These are phyloP conservation scores for Leptographium procerum DNA, from an alignment of 2,329 filamentous ascomycete species.

Conservation along the genomic window DNA sequence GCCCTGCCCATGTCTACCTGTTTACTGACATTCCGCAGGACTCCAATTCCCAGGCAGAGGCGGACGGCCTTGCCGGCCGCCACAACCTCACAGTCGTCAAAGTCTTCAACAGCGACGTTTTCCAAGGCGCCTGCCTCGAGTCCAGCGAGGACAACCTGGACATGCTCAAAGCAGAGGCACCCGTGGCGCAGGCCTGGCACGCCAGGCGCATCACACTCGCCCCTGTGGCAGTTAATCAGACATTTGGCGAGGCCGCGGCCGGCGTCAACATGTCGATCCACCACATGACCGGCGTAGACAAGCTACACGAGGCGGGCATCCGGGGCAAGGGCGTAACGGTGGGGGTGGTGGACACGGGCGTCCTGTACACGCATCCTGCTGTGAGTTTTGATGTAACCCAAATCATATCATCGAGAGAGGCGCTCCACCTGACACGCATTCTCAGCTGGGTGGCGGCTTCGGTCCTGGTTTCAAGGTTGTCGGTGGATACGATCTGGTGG, in stretches of 20 bases:
- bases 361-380: slow-evolving; percentile 9
- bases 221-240: slow-evolving; percentile 1
- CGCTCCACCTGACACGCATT: neutral
- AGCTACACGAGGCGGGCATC: slow-evolving; percentile 11
- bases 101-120: neutral
- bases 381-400: no score
- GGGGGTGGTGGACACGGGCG: slow-evolving; percentile 11
- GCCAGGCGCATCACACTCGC: slow-evolving; percentile 1
- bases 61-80: neutral
- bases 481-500: slow-evolving; percentile 16
- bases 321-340: slow-evolving; percentile 11
- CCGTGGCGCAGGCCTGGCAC: slow-evolving; percentile 5
- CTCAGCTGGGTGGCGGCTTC: slow-evolving; percentile 18
- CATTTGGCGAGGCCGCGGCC: neutral
- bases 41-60: neutral
- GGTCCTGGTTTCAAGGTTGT: slow-evolving; percentile 15
- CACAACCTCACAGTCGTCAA: neutral
- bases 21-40: neutral
- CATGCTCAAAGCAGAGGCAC: neutral
- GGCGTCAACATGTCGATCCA: slow-evolving; percentile 9
- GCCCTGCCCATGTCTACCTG: no score
- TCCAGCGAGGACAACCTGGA: slow-evolving; percentile 4
- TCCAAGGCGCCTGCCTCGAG: slow-evolving; percentile 5
- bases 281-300: slow-evolving; percentile 12
- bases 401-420: no score